Conservation (phyloP, 75 land plant species). For the Chamaecyparis obtusa region DNA sequence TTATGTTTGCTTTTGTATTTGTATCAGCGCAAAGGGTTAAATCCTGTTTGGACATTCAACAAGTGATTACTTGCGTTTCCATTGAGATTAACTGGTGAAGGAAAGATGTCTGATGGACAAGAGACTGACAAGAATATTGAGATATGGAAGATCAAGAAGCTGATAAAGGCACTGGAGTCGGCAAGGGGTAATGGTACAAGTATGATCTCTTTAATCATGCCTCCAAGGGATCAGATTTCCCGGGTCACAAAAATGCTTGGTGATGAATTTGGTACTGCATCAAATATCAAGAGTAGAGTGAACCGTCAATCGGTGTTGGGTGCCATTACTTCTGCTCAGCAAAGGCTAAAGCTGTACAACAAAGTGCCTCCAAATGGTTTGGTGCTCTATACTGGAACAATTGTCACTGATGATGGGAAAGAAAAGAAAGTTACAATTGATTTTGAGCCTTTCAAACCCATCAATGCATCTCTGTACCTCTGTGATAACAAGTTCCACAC, state of each 20-base stretch:
- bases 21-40: neutral
- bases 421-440: slow-evolving; percentile 76
- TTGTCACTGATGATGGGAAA: slow-evolving; percentile 78
- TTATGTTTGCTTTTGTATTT: neutral
- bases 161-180: slow-evolving; percentile 75
- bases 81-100: neutral
- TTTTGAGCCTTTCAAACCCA: slow-evolving; percentile 73
- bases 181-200: slow-evolving; percentile 86
- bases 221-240: slow-evolving; percentile 75
- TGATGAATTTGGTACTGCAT: slow-evolving; percentile 82
- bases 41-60: neutral
- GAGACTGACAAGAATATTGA: slow-evolving; percentile 52
- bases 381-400: slow-evolving; percentile 75
- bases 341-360: slow-evolving; percentile 71
- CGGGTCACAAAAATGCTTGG: slow-evolving; percentile 73
- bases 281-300: slow-evolving; percentile 73
- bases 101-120: slow-evolving; percentile 36
- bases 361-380: slow-evolving; percentile 78
- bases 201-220: slow-evolving; percentile 88
- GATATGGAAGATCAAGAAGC: slow-evolving; percentile 61
- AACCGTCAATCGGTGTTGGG: slow-evolving; percentile 79
- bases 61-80: neutral
- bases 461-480: slow-evolving; percentile 76
- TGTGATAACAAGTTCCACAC: slow-evolving; percentile 79
- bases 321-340: slow-evolving; percentile 78